These are phyloP conservation scores for Aurantiochytrium sp. DNA, from an alignment of 108 stramenopile species.

Conservation along the genomic window DNA sequence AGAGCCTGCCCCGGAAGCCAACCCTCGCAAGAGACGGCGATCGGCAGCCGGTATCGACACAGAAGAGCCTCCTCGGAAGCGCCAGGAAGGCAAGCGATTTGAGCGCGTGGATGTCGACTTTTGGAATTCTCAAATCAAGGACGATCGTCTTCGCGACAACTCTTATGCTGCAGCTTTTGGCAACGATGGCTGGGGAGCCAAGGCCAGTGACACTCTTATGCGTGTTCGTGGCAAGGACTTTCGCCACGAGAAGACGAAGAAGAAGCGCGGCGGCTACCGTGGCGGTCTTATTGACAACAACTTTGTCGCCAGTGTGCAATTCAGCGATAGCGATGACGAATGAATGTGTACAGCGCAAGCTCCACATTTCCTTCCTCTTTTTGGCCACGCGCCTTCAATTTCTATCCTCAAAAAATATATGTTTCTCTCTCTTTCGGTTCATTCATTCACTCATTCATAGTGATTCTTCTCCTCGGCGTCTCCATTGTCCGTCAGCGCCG, in stretches of 20 bases:
- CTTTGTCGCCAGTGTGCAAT: slow-evolving; percentile 36
- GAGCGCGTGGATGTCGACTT: slow-evolving; percentile 79
- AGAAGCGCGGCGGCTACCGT: slow-evolving; percentile 71
- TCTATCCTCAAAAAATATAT: too few relatives aligned
- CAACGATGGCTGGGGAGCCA: slow-evolving; percentile 81
- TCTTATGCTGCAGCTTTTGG: slow-evolving; percentile 87
- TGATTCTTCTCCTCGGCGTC: not conserved
- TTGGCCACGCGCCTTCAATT: too few relatives aligned
- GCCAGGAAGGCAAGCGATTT: slow-evolving; percentile 74
- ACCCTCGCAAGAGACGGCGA: not conserved
- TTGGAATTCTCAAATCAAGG: slow-evolving; percentile 76
- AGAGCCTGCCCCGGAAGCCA: slow-evolving; percentile 34
- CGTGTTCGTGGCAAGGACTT: slow-evolving; percentile 93
- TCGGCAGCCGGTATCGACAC: not conserved
- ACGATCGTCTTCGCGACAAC: slow-evolving; percentile 85
- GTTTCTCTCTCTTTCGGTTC: not conserved
- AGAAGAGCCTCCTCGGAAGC: slow-evolving; percentile 50
- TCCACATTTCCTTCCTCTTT: too few relatives aligned
- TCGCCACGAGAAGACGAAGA: slow-evolving; percentile 97
- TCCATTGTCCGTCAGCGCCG: not conserved
- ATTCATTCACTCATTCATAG: not conserved
- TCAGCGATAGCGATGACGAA: not conserved
- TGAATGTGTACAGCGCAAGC: not conserved
- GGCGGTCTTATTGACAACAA: slow-evolving; percentile 52
- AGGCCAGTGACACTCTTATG: slow-evolving; percentile 80